A percentile compares a stretch with the other conserved stretches of the same genome.
Conservation (phyloP, 768 basidiomycete genomes). For the Chalciporus piperatus region DNA sequence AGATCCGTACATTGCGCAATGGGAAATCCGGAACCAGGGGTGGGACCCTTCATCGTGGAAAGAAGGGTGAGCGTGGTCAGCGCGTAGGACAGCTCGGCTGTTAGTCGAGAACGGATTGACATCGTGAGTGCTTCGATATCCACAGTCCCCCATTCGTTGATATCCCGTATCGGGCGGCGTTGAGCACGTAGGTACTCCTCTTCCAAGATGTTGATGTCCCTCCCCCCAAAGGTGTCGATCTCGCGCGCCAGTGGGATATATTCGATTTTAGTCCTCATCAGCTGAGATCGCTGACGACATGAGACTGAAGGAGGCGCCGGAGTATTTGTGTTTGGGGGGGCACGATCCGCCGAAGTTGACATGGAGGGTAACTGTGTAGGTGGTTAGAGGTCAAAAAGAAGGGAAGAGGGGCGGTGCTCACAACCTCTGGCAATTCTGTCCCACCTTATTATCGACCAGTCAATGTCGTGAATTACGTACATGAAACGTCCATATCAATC, state of each 20-base stretch:
- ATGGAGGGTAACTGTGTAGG: conserved; percentile 16
- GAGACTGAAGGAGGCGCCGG: conserved; percentile 31
- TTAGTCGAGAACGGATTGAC: conserved; percentile 83
- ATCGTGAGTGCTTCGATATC: conserved; percentile 94
- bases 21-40: conserved; percentile 61
- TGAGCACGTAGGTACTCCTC: conserved; percentile 53
- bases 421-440: conserved; percentile 50
- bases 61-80: conserved; percentile 83
- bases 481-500: conserved; percentile 28
- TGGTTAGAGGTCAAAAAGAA: conserved; percentile 11
- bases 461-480: conserved; percentile 26
- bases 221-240: conserved; percentile 74
- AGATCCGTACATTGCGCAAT: conserved; percentile 76
- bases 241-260: conserved; percentile 81
- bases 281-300: conserved; percentile 43
- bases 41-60: conserved; percentile 69
- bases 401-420: conserved; percentile 32
- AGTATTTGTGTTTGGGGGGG: conserved; percentile 23
- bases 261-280: conserved; percentile 78
- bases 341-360: conserved; percentile 17
- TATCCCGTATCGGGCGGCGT: conserved; percentile 60
- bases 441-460: conserved; percentile 26
- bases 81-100: conserved; percentile 84
- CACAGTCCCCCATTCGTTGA: conserved; percentile 84
- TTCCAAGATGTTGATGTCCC: conserved; percentile 68